Percentiles rank a stretch among this genome's conserved stretches.
phyloP scores from a whole-genome alignment of 441 rosid genomes.

The Adansonia gregorii region DNA sequence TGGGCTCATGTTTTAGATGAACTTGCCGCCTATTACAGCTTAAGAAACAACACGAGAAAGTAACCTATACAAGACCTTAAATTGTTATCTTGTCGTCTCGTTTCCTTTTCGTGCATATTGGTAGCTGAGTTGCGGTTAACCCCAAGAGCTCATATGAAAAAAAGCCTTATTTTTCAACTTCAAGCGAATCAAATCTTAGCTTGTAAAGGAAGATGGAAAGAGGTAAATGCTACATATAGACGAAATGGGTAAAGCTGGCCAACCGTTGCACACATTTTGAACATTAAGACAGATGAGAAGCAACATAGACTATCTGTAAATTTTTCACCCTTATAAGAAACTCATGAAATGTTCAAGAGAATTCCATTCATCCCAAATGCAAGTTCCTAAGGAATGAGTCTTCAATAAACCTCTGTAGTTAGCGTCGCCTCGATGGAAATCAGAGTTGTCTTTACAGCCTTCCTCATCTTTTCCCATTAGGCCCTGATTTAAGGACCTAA shows the following conservation, averaged over 20 bases:
- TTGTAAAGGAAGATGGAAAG: not conserved
- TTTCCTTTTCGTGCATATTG: not conserved
- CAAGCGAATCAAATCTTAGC: not conserved
- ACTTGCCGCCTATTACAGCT: not conserved
- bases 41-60: not conserved
- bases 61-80: not conserved
- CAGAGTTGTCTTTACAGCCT: slow-evolving; percentile 26
- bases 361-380: slow-evolving; percentile 24
- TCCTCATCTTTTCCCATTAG: slow-evolving; percentile 25
- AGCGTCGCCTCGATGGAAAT: not conserved
- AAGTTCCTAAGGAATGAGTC: slow-evolving; percentile 13
- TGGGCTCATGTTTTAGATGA: not conserved
- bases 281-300: not conserved
- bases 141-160: not conserved
- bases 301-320: not conserved
- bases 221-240: not conserved
- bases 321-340: slow-evolving; percentile 9
- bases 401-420: slow-evolving; percentile 18
- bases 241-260: not conserved
- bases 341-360: not conserved
- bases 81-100: not conserved
- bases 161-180: not conserved
- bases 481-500: slow-evolving; percentile 25
- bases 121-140: not conserved
- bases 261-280: not conserved